Base-by-base conservation (phyloP, 306 rosid genomes). In the Quercus dentata region DNA sequence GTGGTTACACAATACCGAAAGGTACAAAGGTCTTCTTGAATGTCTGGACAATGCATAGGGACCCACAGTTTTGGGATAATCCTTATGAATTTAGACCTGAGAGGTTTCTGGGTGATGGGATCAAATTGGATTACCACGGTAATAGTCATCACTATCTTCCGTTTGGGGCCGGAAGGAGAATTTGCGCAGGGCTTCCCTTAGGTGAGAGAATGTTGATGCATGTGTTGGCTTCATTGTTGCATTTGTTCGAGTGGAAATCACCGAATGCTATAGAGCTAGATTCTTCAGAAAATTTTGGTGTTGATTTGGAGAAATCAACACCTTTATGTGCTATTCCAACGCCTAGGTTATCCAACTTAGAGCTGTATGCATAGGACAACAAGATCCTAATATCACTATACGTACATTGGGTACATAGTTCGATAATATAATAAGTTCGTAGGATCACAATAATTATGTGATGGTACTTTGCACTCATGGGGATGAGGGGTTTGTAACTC, bases 161-260 rank as follows among this genome's bases (percentile, higher is more conserved):
- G 6, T 88, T 88, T 73, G 91, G 91, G 3, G 77, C 78, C 0
- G 84, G 91, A 4, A 82, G 85, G 27, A 85, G 87, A 57, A 49
- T 83, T 0, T 85, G 89, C 58, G 80, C 80, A 0, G 87, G 86
- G n/a, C 4, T 82, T 15, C 56, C 85, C 1, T 8, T 85, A 1
- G 88, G 73, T 1, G 88, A 82, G 46, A 85, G 74, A 54, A 76
- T 52, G 76, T 13, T 79, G 3, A 11, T 41, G 3, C 54, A 49
- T 54, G 18, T 17, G 0, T 1, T 76, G 30, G 86, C 86, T 18
- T 79, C 84, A 10, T 35, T 85, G 49, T 75, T 85, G 74, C 89
- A 85, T 30, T 76, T 54, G 8, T 84, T 80, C 41, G 79, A 84
- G 33, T 83, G 84, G 87, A 56, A 46, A 13, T 44, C 80, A 57